These are phyloP conservation scores for Arabis alpina DNA, from an alignment of 345 rosid genomes.

Conservation along the genomic window DNA sequence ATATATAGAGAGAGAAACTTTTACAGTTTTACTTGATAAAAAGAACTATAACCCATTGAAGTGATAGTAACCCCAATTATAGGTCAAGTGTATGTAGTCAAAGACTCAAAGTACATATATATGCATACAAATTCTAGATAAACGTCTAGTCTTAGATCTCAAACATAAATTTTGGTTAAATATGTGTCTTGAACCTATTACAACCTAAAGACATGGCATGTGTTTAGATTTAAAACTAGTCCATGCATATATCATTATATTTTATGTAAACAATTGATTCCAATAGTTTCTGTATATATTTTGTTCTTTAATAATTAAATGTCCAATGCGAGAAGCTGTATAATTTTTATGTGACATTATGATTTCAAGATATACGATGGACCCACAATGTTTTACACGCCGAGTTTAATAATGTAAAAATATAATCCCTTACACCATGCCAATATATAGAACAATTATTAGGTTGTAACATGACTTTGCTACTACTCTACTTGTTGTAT, in stretches of 20 bases:
- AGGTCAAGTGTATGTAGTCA: conserved; percentile 3
- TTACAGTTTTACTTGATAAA: conserved; percentile 1
- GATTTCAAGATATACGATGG: conserved; percentile 34
- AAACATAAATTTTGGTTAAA: conserved; percentile 27
- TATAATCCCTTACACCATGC: neutral
- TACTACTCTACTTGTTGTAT: neutral
- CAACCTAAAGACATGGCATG: conserved; percentile 42
- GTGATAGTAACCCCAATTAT: neutral
- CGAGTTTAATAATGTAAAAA: conserved; percentile 15
- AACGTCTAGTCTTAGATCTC: conserved; percentile 32
- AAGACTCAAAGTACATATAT: neutral
- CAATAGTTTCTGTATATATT: conserved; percentile 3
- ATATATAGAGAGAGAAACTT: conserved; percentile 4
- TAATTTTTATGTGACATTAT: conserved; percentile 36
- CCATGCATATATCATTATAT: conserved; percentile 26
- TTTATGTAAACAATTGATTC: conserved; percentile 9
- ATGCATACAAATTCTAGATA: conserved; percentile 4
- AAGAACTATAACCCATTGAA: conserved; percentile 1
- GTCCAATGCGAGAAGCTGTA: conserved; percentile 20
- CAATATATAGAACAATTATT: conserved; percentile 1
- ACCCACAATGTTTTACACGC: conserved; percentile 43
- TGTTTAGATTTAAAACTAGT: conserved; percentile 36
- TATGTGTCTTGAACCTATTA: conserved; percentile 30
- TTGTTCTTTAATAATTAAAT: neutral
- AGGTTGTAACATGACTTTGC: conserved; percentile 31